These are phyloP conservation scores for Ambispora gerdemannii DNA, from an alignment of 192 early-diverging fungal species.

Conservation along the genomic window DNA sequence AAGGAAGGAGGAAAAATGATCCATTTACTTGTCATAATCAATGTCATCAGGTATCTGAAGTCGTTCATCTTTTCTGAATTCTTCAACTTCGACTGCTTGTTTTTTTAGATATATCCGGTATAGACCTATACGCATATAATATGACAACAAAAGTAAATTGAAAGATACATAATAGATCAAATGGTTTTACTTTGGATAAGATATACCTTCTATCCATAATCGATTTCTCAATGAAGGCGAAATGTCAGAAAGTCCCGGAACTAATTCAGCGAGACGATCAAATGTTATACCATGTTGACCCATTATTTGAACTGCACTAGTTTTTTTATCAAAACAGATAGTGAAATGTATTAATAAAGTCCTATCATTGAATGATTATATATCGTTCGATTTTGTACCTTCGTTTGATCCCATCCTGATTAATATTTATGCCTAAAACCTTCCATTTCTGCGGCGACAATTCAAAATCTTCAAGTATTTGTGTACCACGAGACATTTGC, in stretches of 20 bases:
- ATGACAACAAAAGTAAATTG: constrained; percentile 14
- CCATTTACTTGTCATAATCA: constrained; percentile 57
- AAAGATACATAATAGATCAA: background rate
- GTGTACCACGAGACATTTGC: constrained; percentile 48
- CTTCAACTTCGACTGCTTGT: constrained; percentile 58
- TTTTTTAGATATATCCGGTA: constrained; percentile 66
- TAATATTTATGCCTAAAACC: constrained; percentile 39
- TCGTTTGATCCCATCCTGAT: constrained; percentile 40
- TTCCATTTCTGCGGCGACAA: constrained; percentile 56
- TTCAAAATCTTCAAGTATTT: constrained; percentile 46
- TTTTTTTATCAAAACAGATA: background rate
- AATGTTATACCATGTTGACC: constrained; percentile 45
- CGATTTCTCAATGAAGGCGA: constrained; percentile 50
- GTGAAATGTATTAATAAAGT: background rate
- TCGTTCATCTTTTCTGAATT: constrained; percentile 66
- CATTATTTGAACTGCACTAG: constrained; percentile 52
- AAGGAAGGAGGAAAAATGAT: too few relatives aligned
- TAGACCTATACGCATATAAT: constrained; percentile 34
- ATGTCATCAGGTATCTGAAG: constrained; percentile 58
- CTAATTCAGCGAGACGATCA: constrained; percentile 45
- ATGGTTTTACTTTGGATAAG: background rate
- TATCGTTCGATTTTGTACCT: constrained; percentile 31
- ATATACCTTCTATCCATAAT: constrained; percentile 56
- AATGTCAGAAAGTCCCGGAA: constrained; percentile 55
- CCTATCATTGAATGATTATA: background rate